Base-by-base conservation (phyloP, 768 basidiomycete genomes). In the Stropharia rugosoannulata region DNA sequence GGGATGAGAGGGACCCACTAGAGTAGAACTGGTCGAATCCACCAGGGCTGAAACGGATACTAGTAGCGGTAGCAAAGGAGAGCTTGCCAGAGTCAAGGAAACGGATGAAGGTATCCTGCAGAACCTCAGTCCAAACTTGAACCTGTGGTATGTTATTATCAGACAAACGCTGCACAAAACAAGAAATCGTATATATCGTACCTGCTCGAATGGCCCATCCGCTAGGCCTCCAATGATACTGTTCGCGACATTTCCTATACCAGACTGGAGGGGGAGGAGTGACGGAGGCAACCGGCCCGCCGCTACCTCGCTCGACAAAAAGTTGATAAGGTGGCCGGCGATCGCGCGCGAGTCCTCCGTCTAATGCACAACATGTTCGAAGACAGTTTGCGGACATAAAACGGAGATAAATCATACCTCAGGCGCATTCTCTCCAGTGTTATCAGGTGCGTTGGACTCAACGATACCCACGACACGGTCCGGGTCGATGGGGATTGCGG, bases 191-290 rank as follows among this genome's bases (percentile, higher is more conserved):
- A 8, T 18, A 25, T 12, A 29, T 5, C 45, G 25, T 6, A 80
- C 78, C 47, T 75, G 68, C 35, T 80, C 74, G 44, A 79, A 80
- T 1, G 79, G 78, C 1, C 78, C 79, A 0, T 75, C 76, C 0
- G 78, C 78, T 0, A 79, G 67, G 3, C 78, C 78, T 2, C 78
- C 79, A 53, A 80, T 80, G 51, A 80, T 79, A 0, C 73, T 75
- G 53, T 80, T 79, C 7, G 78, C 78, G 4, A 79, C 78, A 54
- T 80, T 79, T 0, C 78, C 78, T 12, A 79, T 79, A 1, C 78
- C 79, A 0, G 75, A 77, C 53, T 79, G 79, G 1, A 80, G 67
- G 1, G 79, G 78, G 0, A 80, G 69, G 4, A 79, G 65, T 0
- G 70, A 73, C 46, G 65, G 68, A 7, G 79, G 78, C 0, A 80